Evolutionary conservation across 2,329 filamentous ascomycete species (phyloP).

Genomic region (Alternaria panax): DNA sequence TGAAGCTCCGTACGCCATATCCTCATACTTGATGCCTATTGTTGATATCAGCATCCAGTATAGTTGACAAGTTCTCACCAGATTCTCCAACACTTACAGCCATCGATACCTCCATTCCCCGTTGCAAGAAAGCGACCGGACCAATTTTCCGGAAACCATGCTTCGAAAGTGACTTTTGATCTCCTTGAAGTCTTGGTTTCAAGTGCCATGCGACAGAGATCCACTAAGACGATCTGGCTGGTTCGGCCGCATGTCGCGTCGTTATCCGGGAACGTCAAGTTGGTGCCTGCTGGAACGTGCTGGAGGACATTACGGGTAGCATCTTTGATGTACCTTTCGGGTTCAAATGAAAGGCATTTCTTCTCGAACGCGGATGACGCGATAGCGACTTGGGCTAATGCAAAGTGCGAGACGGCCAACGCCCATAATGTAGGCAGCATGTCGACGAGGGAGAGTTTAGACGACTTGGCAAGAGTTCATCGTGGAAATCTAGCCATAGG

Average conservation of each 20-base stretch:
- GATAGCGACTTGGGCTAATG: constrained; percentile 1
- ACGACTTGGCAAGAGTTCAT: neutral
- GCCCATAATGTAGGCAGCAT: neutral
- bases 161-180: constrained; percentile 54
- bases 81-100: constrained; percentile 43
- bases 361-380: constrained; percentile 17
- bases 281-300: constrained; percentile 49
- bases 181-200: constrained; percentile 51
- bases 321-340: constrained; percentile 19
- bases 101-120: constrained; percentile 53
- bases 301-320: constrained; percentile 35
- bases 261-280: constrained; percentile 50
- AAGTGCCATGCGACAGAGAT: constrained; percentile 55
- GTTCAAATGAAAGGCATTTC: constrained; percentile 30
- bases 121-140: constrained; percentile 50
- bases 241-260: constrained; percentile 45
- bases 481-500: neutral
- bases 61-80: no score
- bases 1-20: constrained; percentile 48
- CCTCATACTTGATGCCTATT: constrained; percentile 53
- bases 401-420: neutral
- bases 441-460: neutral
- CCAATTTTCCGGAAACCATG: constrained; percentile 49
- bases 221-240: constrained; percentile 46
- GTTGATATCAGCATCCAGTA: neutral